A percentile compares a stretch with the other conserved stretches of the same genome.
Evolutionary conservation across 2,329 filamentous ascomycete genomes (phyloP).

Genomic region (Penicillium sclerotigenum): DNA sequence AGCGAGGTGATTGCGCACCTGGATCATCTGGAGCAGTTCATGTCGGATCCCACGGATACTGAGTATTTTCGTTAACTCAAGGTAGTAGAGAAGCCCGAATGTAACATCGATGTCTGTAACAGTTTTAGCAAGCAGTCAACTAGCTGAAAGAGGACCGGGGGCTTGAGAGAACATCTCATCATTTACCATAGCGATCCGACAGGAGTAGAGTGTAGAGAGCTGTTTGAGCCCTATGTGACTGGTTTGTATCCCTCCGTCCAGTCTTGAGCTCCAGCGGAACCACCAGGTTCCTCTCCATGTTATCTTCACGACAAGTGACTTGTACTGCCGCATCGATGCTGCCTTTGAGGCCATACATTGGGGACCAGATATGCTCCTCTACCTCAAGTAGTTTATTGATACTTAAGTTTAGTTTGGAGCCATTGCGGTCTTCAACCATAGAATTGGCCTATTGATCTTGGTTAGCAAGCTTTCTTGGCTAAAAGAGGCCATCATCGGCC

Average conservation of each 20-base stretch:
- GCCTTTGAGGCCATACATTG: conserved; percentile 93
- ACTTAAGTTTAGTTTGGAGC: conserved; percentile 72
- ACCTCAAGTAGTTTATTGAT: conserved; percentile 93
- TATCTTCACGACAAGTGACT: conserved; percentile 71
- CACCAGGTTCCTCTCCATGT: conserved; percentile 66
- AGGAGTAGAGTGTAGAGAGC: conserved; percentile 89
- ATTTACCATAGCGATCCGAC: conserved; percentile 77
- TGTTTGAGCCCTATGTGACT: conserved; percentile 86
- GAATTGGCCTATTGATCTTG: conserved; percentile 56
- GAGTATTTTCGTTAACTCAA: conserved; percentile 82
- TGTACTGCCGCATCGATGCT: conserved; percentile 98
- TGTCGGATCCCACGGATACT: conserved; percentile 80
- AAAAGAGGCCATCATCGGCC: not conserved
- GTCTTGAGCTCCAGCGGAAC: conserved; percentile 97
- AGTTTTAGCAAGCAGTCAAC: conserved; percentile 13
- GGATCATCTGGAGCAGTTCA: conserved; percentile 93
- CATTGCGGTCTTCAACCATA: conserved; percentile 73
- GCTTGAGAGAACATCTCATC: not conserved
- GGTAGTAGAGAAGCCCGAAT: conserved; percentile 91
- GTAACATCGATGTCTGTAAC: conserved; percentile 73
- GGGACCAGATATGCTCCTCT: conserved; percentile 97
- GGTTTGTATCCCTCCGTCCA: conserved; percentile 72
- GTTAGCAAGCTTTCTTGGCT: conserved; percentile 25
- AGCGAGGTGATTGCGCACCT: conserved; percentile 87
- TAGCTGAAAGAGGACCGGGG: not conserved